These are phyloP conservation scores for Fusarium napiforme DNA, from an alignment of 2,329 filamentous ascomycete species.

Conservation along the genomic window DNA sequence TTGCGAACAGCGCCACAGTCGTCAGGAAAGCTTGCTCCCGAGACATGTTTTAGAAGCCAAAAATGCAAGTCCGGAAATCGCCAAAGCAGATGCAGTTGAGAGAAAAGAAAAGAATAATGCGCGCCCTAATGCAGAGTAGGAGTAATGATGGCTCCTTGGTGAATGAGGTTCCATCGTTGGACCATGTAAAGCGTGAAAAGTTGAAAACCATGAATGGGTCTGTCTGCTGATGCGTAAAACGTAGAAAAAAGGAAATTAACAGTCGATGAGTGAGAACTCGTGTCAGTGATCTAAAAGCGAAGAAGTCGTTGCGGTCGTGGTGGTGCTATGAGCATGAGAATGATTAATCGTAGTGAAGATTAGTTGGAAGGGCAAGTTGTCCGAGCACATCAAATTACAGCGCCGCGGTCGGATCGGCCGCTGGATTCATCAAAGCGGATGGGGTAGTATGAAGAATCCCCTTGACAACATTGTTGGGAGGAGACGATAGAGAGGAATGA, in stretches of 20 bases:
- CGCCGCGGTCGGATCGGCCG: slow-evolving; percentile 21
- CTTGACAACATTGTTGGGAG: slow-evolving; percentile 28
- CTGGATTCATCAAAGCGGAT: slow-evolving; percentile 22
- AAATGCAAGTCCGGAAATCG: slow-evolving; percentile 32
- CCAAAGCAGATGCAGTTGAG: slow-evolving; percentile 36
- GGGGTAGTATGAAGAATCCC: slow-evolving; percentile 16
- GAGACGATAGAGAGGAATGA: slow-evolving; percentile 22
- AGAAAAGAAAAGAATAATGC: slow-evolving; percentile 28
- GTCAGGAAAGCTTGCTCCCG: slow-evolving; percentile 26
- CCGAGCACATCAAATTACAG: slow-evolving; percentile 12
- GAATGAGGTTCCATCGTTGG: slow-evolving; percentile 32
- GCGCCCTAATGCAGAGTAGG: slow-evolving; percentile 39
- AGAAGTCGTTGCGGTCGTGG: slow-evolving; percentile 45
- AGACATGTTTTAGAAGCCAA: slow-evolving; percentile 41
- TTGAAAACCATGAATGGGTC: slow-evolving; percentile 26
- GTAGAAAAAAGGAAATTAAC: slow-evolving; percentile 32
- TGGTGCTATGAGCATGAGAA: slow-evolving; percentile 42
- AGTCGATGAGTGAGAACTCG: slow-evolving; percentile 39
- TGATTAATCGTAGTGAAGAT: slow-evolving; percentile 35
- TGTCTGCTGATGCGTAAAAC: slow-evolving; percentile 39
- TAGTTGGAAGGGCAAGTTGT: slow-evolving; percentile 24
- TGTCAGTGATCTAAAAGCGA: slow-evolving; percentile 43
- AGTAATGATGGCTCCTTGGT: slow-evolving; percentile 29
- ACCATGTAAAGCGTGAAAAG: slow-evolving; percentile 36
- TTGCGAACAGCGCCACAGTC: slow-evolving; percentile 35